Conservation (phyloP, 2,329 filamentous ascomycete species). For the Sclerotinia spermophila region DNA sequence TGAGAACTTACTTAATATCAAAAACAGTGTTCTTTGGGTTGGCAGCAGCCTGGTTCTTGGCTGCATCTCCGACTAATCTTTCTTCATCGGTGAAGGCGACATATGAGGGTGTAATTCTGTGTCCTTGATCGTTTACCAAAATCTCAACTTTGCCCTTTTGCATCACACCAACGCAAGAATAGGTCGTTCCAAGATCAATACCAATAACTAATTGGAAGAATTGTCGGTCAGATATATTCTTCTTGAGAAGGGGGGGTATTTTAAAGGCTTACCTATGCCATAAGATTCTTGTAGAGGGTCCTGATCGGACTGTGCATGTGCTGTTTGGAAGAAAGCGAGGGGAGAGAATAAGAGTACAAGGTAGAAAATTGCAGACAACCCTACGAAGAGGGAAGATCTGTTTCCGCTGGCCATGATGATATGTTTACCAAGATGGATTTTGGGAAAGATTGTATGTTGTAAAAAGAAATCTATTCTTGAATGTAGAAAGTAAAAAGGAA, state of each 20-base stretch:
- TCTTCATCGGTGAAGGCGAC: conserved; percentile 97
- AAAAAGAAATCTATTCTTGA: conserved; percentile 15
- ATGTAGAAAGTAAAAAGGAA: conserved; percentile 8
- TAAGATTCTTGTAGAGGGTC: conserved; percentile 64
- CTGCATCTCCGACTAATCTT: conserved; percentile 93
- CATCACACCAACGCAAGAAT: conserved; percentile 92
- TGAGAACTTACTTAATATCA: conserved; percentile 59
- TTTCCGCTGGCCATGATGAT: conserved; percentile 57
- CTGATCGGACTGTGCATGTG: conserved; percentile 68
- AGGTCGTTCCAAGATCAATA: conserved; percentile 92
- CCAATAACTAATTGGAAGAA: conserved; percentile 64
- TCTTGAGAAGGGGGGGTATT: neutral
- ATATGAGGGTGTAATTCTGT: conserved; percentile 93
- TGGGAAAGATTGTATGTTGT: conserved; percentile 4
- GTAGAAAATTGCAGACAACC: conserved; percentile 89
- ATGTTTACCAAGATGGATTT: conserved; percentile 23
- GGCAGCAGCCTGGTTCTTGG: conserved; percentile 78
- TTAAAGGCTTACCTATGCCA: conserved; percentile 57
- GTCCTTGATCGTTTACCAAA: conserved; percentile 93
- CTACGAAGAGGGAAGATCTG: conserved; percentile 67
- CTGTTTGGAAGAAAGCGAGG: conserved; percentile 75
- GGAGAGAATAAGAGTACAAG: conserved; percentile 85
- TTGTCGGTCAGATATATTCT: conserved; percentile 21
- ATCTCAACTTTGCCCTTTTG: conserved; percentile 93
- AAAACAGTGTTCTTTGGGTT: conserved; percentile 23